Evolutionary conservation across 1,284 basidiomycete genomes (phyloP), one percentile per base, ranked within the genome.

Genomic region (Phenoliferia sp.): DNA sequence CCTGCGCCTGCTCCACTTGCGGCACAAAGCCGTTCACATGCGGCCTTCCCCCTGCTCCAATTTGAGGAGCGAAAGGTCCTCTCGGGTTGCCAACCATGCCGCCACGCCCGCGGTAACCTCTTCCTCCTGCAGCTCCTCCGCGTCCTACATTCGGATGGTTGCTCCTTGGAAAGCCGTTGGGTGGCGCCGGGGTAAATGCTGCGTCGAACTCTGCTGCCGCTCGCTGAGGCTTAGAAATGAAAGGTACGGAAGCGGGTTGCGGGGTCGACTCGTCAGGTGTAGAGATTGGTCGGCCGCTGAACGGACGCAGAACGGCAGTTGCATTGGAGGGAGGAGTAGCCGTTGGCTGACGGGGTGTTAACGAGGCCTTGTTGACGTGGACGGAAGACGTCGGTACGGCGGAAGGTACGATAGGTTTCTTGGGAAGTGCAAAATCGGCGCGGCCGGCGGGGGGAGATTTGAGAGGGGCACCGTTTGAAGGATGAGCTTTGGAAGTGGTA

Each of bases 381-480:
- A 31, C 7, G 12, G 55, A 32, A 22, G 31, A 33, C 29, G 29
- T 57, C 55, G 55, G 34, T 16, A 33, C 33, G 28, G 54, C 29
- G 5, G 64, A 63, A 19, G 64, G 36, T 12, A 55, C 54, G 28
- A 44, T 29, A 12, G 64, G 60, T 26, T 62, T 44, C 35, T 63
- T 59, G 12, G 65, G 59, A 26, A 63, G 52, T 26, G 48, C 48
- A 52, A 52, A 52, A 26, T 52, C 48, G 48, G 48, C 48, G 48
- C 48, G 48, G 19, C n/a, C 32, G 54, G 56, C 19, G 6, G 64
- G 56, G 1, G 60, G 60, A 17, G 69, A 59, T n/a, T 33, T 61
- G 28, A n/a, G n/a, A n/a, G 66, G 34, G 6, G 50, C 39, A 4
- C 61, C 62, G 29, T 56, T 57, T 19, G 66, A 58, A 6, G 66